Conservation (phyloP, 164 flowering plant genomes). For the Magnolia sinica region DNA sequence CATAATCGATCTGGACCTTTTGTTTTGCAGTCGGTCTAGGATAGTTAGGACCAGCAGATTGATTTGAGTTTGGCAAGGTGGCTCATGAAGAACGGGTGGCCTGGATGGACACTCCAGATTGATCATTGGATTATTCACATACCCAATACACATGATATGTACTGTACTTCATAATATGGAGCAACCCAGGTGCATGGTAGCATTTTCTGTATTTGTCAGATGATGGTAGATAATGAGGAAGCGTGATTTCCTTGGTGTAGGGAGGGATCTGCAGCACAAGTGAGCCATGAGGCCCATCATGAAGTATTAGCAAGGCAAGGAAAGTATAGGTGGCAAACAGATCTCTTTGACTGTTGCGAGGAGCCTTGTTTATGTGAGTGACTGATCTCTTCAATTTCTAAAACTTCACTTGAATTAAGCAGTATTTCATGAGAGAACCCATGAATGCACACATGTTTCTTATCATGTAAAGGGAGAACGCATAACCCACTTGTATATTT, state of each 20-base stretch:
- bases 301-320: conserved; percentile 9
- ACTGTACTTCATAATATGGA: not conserved
- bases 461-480: not conserved
- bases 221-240: not conserved
- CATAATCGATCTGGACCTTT: no score
- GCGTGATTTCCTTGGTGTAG: conserved; percentile 15
- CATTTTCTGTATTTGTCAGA: not conserved
- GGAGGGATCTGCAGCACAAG: conserved; percentile 16
- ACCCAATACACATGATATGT: not conserved
- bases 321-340: conserved; percentile 35
- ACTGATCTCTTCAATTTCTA: not conserved
- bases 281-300: conserved; percentile 5
- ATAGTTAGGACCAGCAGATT: not conserved
- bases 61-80: not conserved
- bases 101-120: not conserved
- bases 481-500: not conserved
- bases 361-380: conserved; percentile 44
- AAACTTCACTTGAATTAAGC: not conserved
- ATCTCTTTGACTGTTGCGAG: conserved; percentile 43
- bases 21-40: no score
- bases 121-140: not conserved
- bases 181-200: not conserved
- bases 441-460: not conserved
- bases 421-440: not conserved
- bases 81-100: not conserved